Evolutionary conservation across 2,329 filamentous ascomycete species (phyloP), one percentile per base, ranked within the genome.

Genomic region (Ceratocystiopsis brevicomis): DNA sequence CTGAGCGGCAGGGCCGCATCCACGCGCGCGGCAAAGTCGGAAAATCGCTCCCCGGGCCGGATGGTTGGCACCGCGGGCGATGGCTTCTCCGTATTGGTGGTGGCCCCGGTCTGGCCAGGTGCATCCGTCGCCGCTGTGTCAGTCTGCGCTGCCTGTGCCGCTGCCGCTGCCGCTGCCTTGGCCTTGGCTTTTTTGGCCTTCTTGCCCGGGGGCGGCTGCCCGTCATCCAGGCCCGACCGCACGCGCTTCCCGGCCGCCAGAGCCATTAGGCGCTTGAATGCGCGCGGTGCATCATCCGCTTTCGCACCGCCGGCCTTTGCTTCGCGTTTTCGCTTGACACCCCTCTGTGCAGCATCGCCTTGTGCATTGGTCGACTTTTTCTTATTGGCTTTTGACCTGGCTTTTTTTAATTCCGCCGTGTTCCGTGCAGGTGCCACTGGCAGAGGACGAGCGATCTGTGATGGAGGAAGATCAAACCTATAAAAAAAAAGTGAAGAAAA

Each of bases 261-360:
- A 33, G 81, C 76, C 81, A 96, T 90, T 48, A 96, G 63, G 13
- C 86, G 77, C 48, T 75, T 74, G 60, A 98, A 98, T 1, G 81
- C 84, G 51, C 84, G 81, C 0, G 90, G 90, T 1, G 82, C 87
- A 61, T 96, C 90, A 57, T 93, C 78, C 36, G 71, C 17, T 34
- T 47, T 47, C 37, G 37, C 25, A 3, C 16, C 58, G 18, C 44
- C 25, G 40, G 38, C 33, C 33, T 15, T 53, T 38, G 49, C 53
- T 33, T 57, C 58, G 46, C 61, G 57, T 61, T 68, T 77, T 61
- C 62, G 63, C 52, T 69, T 68, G 49, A 56, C 59, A 67, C 53
- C 63, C 43, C 32, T 32, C 8, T 38, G 11, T 2, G 17, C 14
- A 2, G 17, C 14, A 2, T 17, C 18, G 5, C 33, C 13, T 2